A percentile compares a stretch with the other conserved stretches of the same genome.
Conservation (phyloP, 2,329 filamentous ascomycete genomes). For the Aspergillus floridensis region DNA sequence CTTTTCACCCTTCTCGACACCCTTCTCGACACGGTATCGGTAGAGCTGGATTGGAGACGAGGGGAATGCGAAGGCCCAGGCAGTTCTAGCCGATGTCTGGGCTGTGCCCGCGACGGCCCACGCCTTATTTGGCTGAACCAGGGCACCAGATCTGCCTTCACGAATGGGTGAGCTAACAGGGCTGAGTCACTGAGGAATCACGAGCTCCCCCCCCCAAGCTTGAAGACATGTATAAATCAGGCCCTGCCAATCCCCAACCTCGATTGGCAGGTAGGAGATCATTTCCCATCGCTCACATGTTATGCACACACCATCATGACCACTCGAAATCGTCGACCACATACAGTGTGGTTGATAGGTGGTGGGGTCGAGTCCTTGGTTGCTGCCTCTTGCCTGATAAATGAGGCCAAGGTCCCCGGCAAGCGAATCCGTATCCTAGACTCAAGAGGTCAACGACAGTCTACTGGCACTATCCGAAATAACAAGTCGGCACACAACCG, state of each 20-base stretch:
- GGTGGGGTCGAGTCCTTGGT: neutral
- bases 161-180: neutral
- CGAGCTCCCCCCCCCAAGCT: neutral
- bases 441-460: neutral
- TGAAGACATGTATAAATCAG: neutral
- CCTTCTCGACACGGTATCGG: too few relatives aligned
- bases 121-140: neutral
- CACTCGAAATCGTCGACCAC: neutral
- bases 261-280: neutral
- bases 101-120: neutral
- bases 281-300: neutral
- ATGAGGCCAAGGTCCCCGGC: neutral
- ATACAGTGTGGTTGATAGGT: constrained; percentile 1
- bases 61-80: neutral
- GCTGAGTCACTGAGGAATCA: neutral
- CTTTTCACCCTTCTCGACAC: too few relatives aligned
- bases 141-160: neutral
- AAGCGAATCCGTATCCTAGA: neutral
- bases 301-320: neutral
- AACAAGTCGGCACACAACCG: neutral
- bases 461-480: neutral
- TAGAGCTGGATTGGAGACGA: neutral
- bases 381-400: constrained; percentile 2
- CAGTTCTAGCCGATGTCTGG: neutral
- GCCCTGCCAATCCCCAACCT: neutral